Conservation (phyloP, 1,139 yeast species). For the Meyerozyma guilliermondii region DNA sequence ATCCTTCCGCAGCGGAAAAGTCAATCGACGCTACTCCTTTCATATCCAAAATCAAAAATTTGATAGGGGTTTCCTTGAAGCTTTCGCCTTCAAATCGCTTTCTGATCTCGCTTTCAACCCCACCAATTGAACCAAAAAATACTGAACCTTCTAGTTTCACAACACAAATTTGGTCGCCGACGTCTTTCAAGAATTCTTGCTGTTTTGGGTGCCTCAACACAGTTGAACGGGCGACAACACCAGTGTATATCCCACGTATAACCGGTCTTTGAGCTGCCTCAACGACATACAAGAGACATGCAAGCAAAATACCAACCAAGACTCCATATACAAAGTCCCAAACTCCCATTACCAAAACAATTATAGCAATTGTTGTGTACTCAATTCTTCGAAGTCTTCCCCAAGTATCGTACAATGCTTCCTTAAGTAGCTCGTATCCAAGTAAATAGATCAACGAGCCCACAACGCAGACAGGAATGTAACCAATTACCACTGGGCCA, state of each 20-base stretch:
- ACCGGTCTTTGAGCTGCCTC: conserved; percentile 87
- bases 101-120: conserved; percentile 74
- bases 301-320: conserved; percentile 81
- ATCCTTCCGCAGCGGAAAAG: conserved; percentile 95
- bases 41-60: conserved; percentile 80
- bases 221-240: conserved; percentile 85
- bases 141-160: conserved; percentile 82
- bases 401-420: conserved; percentile 79
- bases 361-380: conserved; percentile 75
- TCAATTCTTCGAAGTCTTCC: conserved; percentile 74
- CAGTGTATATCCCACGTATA: conserved; percentile 77
- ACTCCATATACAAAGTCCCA: conserved; percentile 94
- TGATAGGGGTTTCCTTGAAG: conserved; percentile 53
- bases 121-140: conserved; percentile 93
- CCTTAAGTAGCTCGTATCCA: conserved; percentile 85
- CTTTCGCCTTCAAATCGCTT: conserved; percentile 57
- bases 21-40: conserved; percentile 78
- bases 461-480: conserved; percentile 91
- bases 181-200: conserved; percentile 75
- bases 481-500: conserved; percentile 92
- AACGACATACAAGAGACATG: conserved; percentile 87
- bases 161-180: conserved; percentile 88
- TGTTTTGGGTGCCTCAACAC: conserved; percentile 90
- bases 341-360: conserved; percentile 90
- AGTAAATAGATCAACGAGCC: conserved; percentile 85